phyloP scores from a whole-genome alignment of 2,329 filamentous ascomycete species.

The Penicillium sp. region DNA sequence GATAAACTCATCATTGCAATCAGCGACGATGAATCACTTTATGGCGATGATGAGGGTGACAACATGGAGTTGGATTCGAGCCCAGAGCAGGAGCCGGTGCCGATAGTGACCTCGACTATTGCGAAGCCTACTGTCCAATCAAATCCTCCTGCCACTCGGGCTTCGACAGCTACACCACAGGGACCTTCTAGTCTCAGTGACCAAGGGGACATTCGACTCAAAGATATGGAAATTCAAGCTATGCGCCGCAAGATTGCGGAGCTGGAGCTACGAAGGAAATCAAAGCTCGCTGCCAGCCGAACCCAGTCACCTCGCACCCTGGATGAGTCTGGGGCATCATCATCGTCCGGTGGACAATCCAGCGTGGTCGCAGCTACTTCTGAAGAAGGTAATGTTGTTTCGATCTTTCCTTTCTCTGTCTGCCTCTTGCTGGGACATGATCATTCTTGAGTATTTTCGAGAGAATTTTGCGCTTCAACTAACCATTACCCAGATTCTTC shows the following conservation, averaged over 20 bases:
- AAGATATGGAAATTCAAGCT: slow-evolving; percentile 49
- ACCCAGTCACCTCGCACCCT: slow-evolving; percentile 35
- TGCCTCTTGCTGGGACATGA: not conserved
- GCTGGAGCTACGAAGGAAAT: slow-evolving; percentile 44
- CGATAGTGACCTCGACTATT: slow-evolving; percentile 42
- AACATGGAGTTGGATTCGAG: slow-evolving; percentile 32
- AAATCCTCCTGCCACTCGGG: slow-evolving; percentile 40
- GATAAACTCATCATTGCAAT: slow-evolving; percentile 76
- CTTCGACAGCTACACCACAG: slow-evolving; percentile 36
- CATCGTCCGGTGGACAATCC: slow-evolving; percentile 18
- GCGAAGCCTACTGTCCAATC: slow-evolving; percentile 43
- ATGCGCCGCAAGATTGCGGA: slow-evolving; percentile 52
- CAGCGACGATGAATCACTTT: slow-evolving; percentile 65
- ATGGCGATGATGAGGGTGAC: slow-evolving; percentile 32
- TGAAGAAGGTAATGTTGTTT: slow-evolving; percentile 10
- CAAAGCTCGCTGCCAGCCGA: slow-evolving; percentile 40
- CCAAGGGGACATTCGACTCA: slow-evolving; percentile 46
- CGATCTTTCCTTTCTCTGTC: not conserved
- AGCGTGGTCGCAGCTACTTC: slow-evolving; percentile 2
- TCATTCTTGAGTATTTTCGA: too few relatives aligned
- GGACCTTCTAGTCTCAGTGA: slow-evolving; percentile 38
- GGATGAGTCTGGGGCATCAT: slow-evolving; percentile 23
- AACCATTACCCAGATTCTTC: slow-evolving; percentile 40
- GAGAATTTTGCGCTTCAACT: slow-evolving; percentile 25
- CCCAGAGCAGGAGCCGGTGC: slow-evolving; percentile 26